These are phyloP conservation scores for Thelonectria discophora DNA, from an alignment of 2,329 filamentous ascomycete genomes.

Conservation along the genomic window DNA sequence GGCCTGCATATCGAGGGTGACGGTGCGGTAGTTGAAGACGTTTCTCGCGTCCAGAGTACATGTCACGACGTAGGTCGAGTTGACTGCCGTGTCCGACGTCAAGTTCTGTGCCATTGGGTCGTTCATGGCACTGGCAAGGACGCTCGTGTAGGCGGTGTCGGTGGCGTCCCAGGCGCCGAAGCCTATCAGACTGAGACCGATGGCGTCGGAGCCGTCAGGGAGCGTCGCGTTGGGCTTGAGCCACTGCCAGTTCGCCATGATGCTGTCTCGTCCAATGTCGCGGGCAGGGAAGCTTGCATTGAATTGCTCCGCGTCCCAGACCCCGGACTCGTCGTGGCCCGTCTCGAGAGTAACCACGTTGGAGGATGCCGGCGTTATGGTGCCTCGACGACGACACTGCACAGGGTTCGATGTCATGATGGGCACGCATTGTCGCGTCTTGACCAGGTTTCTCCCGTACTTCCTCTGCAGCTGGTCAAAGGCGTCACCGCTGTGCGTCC, in stretches of 20 bases:
- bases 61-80: conserved; percentile 2
- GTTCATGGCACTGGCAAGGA: conserved; percentile 1
- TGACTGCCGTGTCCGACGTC: neutral
- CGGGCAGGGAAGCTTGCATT: neutral
- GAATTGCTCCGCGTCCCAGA: neutral
- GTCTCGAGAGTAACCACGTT: neutral
- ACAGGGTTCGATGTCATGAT: neutral
- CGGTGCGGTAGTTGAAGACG: neutral
- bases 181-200: neutral
- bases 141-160: neutral
- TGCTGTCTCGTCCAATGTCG: neutral
- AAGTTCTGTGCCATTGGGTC: neutral
- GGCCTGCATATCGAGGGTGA: neutral
- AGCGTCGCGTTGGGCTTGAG: neutral
- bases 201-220: neutral
- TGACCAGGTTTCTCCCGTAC: neutral
- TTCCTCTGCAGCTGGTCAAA: neutral
- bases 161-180: neutral
- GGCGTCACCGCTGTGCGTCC: neutral
- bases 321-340: neutral
- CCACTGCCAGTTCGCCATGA: neutral
- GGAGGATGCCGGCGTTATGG: too few relatives aligned
- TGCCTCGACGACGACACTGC: neutral
- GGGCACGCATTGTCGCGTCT: neutral
- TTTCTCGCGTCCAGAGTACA: neutral